These are phyloP conservation scores for Histomonas meleagridis DNA, from an alignment of 208 protist species.

Conservation along the genomic window DNA sequence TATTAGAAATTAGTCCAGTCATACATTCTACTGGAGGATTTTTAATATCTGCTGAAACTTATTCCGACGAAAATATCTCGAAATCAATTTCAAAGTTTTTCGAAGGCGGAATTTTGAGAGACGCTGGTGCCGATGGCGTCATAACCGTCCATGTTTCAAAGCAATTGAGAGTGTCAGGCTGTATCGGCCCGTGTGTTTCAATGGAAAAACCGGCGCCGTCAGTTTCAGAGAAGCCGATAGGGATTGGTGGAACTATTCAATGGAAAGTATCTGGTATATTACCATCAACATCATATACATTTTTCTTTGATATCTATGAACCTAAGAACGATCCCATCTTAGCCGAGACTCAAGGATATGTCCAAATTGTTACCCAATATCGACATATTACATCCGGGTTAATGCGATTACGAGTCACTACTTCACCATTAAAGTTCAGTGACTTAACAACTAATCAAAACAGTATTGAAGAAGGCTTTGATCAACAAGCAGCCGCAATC, in stretches of 20 bases:
- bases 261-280: conserved; percentile 86
- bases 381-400: conserved; percentile 57
- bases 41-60: neutral
- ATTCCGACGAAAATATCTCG: neutral
- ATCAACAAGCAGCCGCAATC: conserved; percentile 86
- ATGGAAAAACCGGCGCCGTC: no score
- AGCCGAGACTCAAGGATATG: conserved; percentile 55
- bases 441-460: neutral
- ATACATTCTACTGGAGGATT: conserved; percentile 53
- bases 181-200: neutral
- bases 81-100: neutral
- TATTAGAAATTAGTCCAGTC: conserved; percentile 73
- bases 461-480: conserved; percentile 64
- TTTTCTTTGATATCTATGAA: conserved; percentile 85
- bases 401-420: conserved; percentile 57
- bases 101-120: neutral
- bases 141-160: neutral
- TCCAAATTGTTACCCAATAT: conserved; percentile 72
- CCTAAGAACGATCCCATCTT: conserved; percentile 46
- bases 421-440: conserved; percentile 22
- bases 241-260: conserved; percentile 82
- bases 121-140: neutral
- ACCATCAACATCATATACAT: conserved; percentile 70
- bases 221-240: conserved; percentile 64
- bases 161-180: neutral